phyloP scores from a whole-genome alignment of 148 eudicot genomes.

The Fagopyrum tataricum region DNA sequence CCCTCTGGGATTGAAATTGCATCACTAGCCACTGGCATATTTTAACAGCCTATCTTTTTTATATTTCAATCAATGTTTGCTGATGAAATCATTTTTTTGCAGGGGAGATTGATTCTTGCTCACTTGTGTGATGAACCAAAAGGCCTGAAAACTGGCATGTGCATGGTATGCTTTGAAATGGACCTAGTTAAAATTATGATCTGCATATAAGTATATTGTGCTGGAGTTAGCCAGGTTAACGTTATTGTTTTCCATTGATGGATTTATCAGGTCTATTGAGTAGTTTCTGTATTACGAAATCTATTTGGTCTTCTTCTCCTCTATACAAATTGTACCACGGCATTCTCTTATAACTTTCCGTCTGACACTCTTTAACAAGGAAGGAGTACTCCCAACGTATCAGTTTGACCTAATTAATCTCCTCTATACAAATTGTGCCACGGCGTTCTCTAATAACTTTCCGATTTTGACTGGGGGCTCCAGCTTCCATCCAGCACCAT shows the following conservation, averaged over 20 bases:
- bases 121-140: constrained; percentile 98
- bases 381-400: neutral
- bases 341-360: neutral
- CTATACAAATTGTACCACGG: neutral
- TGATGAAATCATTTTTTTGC: constrained; percentile 29
- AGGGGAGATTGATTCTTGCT: constrained; percentile 93
- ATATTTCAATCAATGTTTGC: neutral
- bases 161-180: constrained; percentile 47
- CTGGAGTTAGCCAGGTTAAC: neutral
- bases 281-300: neutral
- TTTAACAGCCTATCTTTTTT: neutral
- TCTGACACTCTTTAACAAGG: neutral
- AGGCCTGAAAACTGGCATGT: constrained; percentile 95
- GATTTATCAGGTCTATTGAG: neutral
- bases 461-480: neutral
- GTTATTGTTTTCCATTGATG: neutral
- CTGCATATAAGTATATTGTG: neutral
- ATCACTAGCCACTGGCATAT: neutral
- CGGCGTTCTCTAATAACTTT: neutral
- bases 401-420: neutral
- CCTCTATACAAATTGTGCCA: neutral
- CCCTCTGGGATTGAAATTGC: neutral
- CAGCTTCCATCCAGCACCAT: neutral
- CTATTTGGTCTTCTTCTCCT: neutral
- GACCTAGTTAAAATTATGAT: constrained; percentile 2